These are phyloP conservation scores for Asterophora lycoperdoides DNA, from an alignment of 768 basidiomycete species.

Conservation along the genomic window DNA sequence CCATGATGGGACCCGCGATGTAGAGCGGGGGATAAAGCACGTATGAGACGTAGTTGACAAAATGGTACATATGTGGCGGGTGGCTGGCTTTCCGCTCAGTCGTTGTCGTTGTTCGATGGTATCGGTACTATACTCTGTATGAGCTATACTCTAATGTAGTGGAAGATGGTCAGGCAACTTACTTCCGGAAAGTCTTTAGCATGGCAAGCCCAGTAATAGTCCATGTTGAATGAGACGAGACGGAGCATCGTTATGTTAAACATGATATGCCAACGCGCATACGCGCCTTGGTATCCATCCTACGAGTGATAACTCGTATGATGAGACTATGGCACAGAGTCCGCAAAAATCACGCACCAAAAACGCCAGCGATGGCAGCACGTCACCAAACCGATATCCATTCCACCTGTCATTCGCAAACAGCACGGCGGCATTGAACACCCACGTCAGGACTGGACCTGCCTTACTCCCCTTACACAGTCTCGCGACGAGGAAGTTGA, in stretches of 20 bases:
- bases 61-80: slow-evolving; percentile 55
- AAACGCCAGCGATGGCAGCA: slow-evolving; percentile 51
- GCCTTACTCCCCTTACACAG: slow-evolving; percentile 36
- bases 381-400: slow-evolving; percentile 64
- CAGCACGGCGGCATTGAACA: slow-evolving; percentile 68
- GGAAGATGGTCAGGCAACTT: slow-evolving; percentile 23
- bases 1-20: slow-evolving; percentile 93
- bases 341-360: slow-evolving; percentile 48
- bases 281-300: slow-evolving; percentile 68
- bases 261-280: slow-evolving; percentile 88
- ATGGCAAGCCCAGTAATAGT: slow-evolving; percentile 80
- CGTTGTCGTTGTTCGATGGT: slow-evolving; percentile 34
- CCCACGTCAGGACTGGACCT: slow-evolving; percentile 63
- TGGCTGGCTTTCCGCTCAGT: slow-evolving; percentile 63
- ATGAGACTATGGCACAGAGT: neutral
- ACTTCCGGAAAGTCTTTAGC: slow-evolving; percentile 36
- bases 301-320: slow-evolving; percentile 21
- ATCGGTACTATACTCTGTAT: slow-evolving; percentile 9
- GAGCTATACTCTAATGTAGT: neutral
- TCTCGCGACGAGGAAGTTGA: slow-evolving; percentile 67
- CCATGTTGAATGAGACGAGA: slow-evolving; percentile 89
- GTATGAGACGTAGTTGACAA: slow-evolving; percentile 75
- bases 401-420: slow-evolving; percentile 71
- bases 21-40: slow-evolving; percentile 91
- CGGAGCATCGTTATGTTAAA: slow-evolving; percentile 98